These are phyloP conservation scores for Nicotiana paniculata DNA, from an alignment of 257 asterid genomes.

Conservation along the genomic window DNA sequence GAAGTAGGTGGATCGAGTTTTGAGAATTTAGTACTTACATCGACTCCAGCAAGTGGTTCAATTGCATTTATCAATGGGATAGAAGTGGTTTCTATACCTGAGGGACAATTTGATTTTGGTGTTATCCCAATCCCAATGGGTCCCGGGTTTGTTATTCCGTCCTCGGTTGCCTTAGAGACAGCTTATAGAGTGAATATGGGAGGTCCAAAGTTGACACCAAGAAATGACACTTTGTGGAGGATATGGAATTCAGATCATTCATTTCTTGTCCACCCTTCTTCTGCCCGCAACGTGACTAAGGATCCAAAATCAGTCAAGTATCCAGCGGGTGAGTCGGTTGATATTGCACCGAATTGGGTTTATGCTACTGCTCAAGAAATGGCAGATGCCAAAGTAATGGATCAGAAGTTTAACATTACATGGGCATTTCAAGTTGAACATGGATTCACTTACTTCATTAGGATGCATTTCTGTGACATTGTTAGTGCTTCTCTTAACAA, in stretches of 20 bases:
- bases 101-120: slow-evolving; percentile 21
- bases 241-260: slow-evolving; percentile 24
- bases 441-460: slow-evolving; percentile 22
- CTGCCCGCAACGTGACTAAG: slow-evolving; percentile 15
- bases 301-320: slow-evolving; percentile 22
- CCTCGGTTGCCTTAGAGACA: slow-evolving; percentile 23
- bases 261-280: slow-evolving; percentile 21
- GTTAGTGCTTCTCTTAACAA: slow-evolving; percentile 21
- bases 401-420: slow-evolving; percentile 27
- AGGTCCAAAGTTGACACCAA: slow-evolving; percentile 26
- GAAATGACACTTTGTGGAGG: slow-evolving; percentile 32
- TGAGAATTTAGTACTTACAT: slow-evolving; percentile 11
- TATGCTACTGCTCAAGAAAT: slow-evolving; percentile 37
- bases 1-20: slow-evolving; percentile 22
- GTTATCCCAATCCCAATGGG: slow-evolving; percentile 21
- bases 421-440: slow-evolving; percentile 24
- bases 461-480: slow-evolving; percentile 37
- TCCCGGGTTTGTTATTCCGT: slow-evolving; percentile 12
- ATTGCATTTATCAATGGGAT: slow-evolving; percentile 33
- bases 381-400: slow-evolving; percentile 26
- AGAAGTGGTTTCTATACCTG: slow-evolving; percentile 29
- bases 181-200: slow-evolving; percentile 30
- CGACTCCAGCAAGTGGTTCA: slow-evolving; percentile 24
- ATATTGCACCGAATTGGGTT: slow-evolving; percentile 31
- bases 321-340: slow-evolving; percentile 21